Evolutionary conservation across 75 land plant genomes (phyloP).

Genomic region (Cunninghamia lanceolata): DNA sequence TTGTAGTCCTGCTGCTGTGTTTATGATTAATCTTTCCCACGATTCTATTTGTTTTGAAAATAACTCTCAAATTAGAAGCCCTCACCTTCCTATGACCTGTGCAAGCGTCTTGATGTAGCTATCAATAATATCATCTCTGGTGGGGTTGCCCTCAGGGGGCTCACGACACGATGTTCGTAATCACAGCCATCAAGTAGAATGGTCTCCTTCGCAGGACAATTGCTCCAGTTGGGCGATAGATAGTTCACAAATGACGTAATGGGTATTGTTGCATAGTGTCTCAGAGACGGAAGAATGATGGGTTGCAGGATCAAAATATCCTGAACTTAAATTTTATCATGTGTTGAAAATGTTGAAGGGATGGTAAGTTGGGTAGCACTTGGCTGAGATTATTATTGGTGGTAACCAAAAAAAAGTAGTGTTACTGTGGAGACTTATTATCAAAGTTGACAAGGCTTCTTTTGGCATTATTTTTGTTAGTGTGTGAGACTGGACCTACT

Average conservation of each 20-base stretch:
- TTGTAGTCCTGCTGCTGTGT: too few relatives aligned
- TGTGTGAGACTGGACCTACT: too few relatives aligned
- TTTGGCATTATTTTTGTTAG: too few relatives aligned
- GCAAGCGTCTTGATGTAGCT: too few relatives aligned
- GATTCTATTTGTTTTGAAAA: background rate
- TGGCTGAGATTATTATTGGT: too few relatives aligned
- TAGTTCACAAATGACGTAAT: background rate
- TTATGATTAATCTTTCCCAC: too few relatives aligned
- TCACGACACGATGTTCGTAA: constrained; percentile 54
- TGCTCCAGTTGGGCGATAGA: background rate
- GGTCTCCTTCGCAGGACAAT: constrained; percentile 20
- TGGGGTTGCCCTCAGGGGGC: constrained; percentile 20
- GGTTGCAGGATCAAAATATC: background rate
- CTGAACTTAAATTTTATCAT: too few relatives aligned
- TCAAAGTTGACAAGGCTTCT: too few relatives aligned
- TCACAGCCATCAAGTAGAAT: constrained; percentile 53
- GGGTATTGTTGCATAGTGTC: background rate
- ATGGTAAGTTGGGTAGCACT: too few relatives aligned
- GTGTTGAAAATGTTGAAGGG: too few relatives aligned
- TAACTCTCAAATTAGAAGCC: background rate
- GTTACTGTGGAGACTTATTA: too few relatives aligned
- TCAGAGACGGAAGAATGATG: background rate
- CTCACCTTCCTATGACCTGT: constrained; percentile 28
- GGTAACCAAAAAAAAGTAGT: too few relatives aligned
- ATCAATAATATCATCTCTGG: constrained; percentile 40